Conservation (phyloP, 805 yeast species). For the Cyberlindnera suaveolens region DNA sequence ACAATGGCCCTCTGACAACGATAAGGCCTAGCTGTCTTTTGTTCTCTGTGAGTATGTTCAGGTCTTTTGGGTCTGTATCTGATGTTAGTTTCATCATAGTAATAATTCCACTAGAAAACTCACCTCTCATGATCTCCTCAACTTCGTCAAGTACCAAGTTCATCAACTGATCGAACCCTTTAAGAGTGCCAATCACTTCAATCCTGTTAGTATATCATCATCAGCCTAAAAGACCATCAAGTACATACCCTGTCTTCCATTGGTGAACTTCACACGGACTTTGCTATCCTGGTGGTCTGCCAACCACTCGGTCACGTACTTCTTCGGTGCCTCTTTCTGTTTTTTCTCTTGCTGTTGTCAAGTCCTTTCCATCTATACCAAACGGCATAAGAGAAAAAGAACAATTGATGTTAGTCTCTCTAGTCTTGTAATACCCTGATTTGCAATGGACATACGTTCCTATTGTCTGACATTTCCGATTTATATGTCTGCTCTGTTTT, state of each 20-base stretch:
- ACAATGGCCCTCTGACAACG: slow-evolving; percentile 79
- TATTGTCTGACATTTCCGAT: too few species aligned
- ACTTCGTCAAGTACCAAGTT: slow-evolving; percentile 70
- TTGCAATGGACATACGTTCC: too few species aligned
- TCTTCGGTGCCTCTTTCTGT: slow-evolving; percentile 54
- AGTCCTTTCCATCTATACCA: too few species aligned
- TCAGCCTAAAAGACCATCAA: too few species aligned
- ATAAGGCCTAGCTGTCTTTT: slow-evolving; percentile 71
- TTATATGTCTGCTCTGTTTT: neutral
- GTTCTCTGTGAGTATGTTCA: slow-evolving; percentile 42
- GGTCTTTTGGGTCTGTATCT: slow-evolving; percentile 51
- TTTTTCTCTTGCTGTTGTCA: slow-evolving; percentile 8
- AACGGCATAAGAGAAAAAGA: too few species aligned
- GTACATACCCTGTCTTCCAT: slow-evolving; percentile 61
- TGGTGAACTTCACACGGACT: slow-evolving; percentile 73
- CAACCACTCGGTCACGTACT: slow-evolving; percentile 83
- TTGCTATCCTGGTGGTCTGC: slow-evolving; percentile 67
- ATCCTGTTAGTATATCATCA: slow-evolving; percentile 3
- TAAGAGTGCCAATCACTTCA: slow-evolving; percentile 60
- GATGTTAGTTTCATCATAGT: neutral
- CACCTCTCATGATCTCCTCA: slow-evolving; percentile 55
- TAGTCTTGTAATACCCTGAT: too few species aligned
- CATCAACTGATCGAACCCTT: slow-evolving; percentile 81
- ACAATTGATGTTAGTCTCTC: too few species aligned
- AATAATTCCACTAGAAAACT: slow-evolving; percentile 16